Evolutionary conservation across 495 filamentous ascomycete genomes (phyloP).

Genomic region (Hyaloscypha variabilis): DNA sequence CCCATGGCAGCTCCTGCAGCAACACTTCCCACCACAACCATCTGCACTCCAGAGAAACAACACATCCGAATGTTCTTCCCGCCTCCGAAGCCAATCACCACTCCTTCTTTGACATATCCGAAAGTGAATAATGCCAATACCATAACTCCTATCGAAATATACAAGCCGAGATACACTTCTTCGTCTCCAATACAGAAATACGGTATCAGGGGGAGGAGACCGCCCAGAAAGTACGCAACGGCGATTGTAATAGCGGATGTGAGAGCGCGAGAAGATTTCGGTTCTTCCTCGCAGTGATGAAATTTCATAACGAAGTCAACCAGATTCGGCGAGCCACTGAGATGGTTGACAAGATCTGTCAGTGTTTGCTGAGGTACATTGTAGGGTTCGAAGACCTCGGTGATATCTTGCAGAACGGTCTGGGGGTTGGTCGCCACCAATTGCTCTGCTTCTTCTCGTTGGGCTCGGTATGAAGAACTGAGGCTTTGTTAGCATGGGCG

Average conservation of each 20-base stretch:
- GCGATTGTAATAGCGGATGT: constrained; percentile 67
- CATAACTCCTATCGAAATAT: constrained; percentile 72
- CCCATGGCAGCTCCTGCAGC: constrained; percentile 53
- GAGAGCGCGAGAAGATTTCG: constrained; percentile 52
- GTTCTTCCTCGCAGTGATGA: constrained; percentile 54
- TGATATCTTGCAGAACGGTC: constrained; percentile 33
- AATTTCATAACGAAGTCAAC: constrained; percentile 61
- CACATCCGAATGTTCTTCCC: constrained; percentile 28
- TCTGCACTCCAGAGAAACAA: constrained; percentile 35
- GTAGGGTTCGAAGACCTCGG: constrained; percentile 57
- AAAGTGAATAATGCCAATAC: constrained; percentile 71
- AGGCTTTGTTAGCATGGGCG: constrained; percentile 16
- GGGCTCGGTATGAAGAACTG: constrained; percentile 32
- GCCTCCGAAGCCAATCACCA: constrained; percentile 29
- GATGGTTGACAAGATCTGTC: constrained; percentile 46
- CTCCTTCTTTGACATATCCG: constrained; percentile 63
- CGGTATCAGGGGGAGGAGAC: constrained; percentile 71
- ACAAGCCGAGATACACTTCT: constrained; percentile 61
- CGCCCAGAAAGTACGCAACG: constrained; percentile 73
- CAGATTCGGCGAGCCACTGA: constrained; percentile 50
- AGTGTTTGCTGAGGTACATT: constrained; percentile 50
- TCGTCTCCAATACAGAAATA: constrained; percentile 68
- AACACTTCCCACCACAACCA: constrained; percentile 38
- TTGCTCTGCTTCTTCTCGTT: constrained; percentile 26
- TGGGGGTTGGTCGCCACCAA: constrained; percentile 30